These are phyloP conservation scores for Ophiostoma ips DNA, from an alignment of 2,329 filamentous ascomycete species.

Conservation along the genomic window DNA sequence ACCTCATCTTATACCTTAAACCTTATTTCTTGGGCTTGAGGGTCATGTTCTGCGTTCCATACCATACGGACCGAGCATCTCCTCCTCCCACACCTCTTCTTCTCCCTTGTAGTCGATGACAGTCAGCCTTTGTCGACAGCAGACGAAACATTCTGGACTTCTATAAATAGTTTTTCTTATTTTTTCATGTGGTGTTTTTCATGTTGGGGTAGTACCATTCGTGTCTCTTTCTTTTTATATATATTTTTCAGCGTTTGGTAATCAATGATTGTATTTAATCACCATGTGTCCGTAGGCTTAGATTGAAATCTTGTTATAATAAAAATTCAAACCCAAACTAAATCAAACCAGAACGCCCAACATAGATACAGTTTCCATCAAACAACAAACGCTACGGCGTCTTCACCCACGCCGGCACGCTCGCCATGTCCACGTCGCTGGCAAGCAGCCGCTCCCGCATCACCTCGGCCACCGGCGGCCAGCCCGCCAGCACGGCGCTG, in stretches of 20 bases:
- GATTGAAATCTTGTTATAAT: too few relatives aligned
- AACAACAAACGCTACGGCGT: slow-evolving; percentile 9
- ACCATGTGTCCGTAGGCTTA: neutral
- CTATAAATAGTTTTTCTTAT: neutral
- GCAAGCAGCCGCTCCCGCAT: slow-evolving; percentile 46
- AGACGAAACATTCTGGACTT: too few relatives aligned
- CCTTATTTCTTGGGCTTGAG: neutral
- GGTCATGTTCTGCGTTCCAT: neutral
- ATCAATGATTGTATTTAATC: slow-evolving; percentile 4
- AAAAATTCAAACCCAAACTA: neutral
- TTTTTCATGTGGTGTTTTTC: neutral
- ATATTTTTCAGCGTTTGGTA: neutral
- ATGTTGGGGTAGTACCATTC: neutral
- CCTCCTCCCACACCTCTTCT: neutral
- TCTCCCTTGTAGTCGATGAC: too few relatives aligned
- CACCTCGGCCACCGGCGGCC: slow-evolving; percentile 59
- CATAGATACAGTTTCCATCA: neutral
- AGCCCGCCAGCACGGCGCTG: slow-evolving; percentile 54
- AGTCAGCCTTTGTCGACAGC: too few relatives aligned
- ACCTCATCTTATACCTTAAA: neutral
- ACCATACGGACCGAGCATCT: too few relatives aligned
- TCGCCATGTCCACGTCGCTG: slow-evolving; percentile 40
- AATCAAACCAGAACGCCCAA: neutral
- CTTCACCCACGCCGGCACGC: slow-evolving; percentile 22
- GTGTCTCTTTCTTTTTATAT: neutral